A percentile compares a stretch with the other conserved stretches of the same genome.
phyloP scores from a whole-genome alignment of 768 basidiomycete genomes.

The Arthromyces matolae region DNA sequence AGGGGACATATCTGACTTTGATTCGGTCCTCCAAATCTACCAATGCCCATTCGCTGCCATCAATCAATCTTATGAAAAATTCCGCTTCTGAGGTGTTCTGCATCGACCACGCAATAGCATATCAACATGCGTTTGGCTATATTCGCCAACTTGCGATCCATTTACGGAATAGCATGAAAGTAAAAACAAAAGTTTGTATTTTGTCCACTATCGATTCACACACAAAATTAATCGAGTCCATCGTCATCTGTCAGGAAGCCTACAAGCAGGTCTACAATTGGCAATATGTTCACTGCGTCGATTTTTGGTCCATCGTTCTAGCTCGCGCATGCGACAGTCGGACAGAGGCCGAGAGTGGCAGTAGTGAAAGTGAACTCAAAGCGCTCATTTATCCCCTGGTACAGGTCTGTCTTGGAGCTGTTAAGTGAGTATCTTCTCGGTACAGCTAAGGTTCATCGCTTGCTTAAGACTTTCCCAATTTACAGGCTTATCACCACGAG shows the following conservation, averaged over 20 bases:
- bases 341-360: conserved; percentile 44
- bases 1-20: conserved; percentile 88
- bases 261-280: conserved; percentile 97
- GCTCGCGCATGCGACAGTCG: conserved; percentile 72
- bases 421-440: conserved; percentile 59
- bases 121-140: conserved; percentile 95
- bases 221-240: conserved; percentile 7
- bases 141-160: conserved; percentile 94
- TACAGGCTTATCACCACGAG: conserved; percentile 82
- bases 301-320: conserved; percentile 93
- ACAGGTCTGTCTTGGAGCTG: conserved; percentile 89
- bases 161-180: conserved; percentile 87
- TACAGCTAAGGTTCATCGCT: conserved; percentile 12
- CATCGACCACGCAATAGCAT: conserved; percentile 66
- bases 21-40: conserved; percentile 84
- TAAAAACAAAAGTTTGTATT: conserved; percentile 67
- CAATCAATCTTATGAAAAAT: conserved; percentile 97
- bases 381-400: conserved; percentile 94
- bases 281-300: conserved; percentile 94
- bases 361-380: conserved; percentile 72
- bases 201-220: neutral
- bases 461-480: conserved; percentile 9
- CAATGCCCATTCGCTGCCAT: conserved; percentile 81
- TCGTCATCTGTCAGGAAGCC: conserved; percentile 56
- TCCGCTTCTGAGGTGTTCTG: conserved; percentile 91